phyloP scores from a whole-genome alignment of 257 asterid species.

The Eustoma russellianum region DNA sequence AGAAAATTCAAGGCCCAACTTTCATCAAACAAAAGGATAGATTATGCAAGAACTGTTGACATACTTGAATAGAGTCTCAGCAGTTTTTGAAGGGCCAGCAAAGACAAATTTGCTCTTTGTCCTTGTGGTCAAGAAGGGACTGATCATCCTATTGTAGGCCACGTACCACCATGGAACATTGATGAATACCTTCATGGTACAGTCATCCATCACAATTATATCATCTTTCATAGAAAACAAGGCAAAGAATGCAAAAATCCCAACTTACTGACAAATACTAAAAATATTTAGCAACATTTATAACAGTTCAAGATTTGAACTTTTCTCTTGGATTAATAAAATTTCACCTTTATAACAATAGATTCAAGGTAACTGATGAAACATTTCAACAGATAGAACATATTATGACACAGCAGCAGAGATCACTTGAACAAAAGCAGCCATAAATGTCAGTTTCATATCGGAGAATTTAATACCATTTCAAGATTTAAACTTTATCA shows the following conservation, averaged over 20 bases:
- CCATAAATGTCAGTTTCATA: neutral
- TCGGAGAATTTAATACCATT: no score
- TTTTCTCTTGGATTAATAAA: no score
- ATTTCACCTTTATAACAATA: no score
- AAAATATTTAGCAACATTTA: no score
- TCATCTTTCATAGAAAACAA: neutral
- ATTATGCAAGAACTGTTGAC: neutral
- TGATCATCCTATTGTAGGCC: slow-evolving; percentile 79
- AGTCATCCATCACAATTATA: neutral
- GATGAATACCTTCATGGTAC: slow-evolving; percentile 53
- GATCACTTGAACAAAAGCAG: neutral
- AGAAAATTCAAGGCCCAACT: neutral
- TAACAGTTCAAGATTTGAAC: no score
- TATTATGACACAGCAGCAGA: no score
- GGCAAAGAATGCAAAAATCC: no score
- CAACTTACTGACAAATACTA: no score
- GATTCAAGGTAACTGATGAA: no score
- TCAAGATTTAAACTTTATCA: neutral
- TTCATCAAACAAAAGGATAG: no score
- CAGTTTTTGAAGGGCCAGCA: slow-evolving; percentile 63
- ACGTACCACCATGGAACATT: slow-evolving; percentile 99
- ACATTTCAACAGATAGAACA: no score
- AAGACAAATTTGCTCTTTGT: slow-evolving; percentile 87
- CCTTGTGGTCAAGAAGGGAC: slow-evolving; percentile 84
- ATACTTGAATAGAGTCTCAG: slow-evolving; percentile 82